phyloP scores from a whole-genome alignment of 441 rosid genomes.

The Kokia cookei region DNA sequence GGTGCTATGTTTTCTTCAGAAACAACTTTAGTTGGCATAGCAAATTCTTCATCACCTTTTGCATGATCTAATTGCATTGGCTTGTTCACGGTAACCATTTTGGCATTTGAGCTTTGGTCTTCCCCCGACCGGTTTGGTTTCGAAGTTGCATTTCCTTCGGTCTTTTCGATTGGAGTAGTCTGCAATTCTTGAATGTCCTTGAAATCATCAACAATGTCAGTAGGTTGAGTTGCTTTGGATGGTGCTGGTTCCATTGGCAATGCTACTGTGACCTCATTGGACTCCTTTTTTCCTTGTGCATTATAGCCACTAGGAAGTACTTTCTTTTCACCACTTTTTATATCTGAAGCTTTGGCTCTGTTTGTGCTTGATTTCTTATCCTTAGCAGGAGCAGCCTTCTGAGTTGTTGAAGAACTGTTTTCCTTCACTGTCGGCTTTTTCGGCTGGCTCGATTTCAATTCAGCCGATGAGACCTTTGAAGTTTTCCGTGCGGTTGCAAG shows the following conservation, averaged over 20 bases:
- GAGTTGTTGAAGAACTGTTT: constrained; percentile 24
- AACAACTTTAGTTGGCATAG: constrained; percentile 21
- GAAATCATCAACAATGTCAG: constrained; percentile 29
- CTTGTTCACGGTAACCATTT: constrained; percentile 13
- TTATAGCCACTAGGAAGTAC: constrained; percentile 25
- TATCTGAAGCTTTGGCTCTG: constrained; percentile 24
- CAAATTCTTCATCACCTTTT: constrained; percentile 19
- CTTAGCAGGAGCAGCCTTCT: constrained; percentile 32
- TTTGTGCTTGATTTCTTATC: constrained; percentile 38
- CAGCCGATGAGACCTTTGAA: constrained; percentile 33
- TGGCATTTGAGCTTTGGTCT: constrained; percentile 14
- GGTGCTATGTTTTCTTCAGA: constrained; percentile 26
- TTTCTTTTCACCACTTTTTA: constrained; percentile 18
- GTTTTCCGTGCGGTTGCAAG: constrained; percentile 60
- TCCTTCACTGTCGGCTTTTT: constrained; percentile 35
- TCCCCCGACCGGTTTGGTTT: constrained; percentile 18
- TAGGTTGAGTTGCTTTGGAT: constrained; percentile 21
- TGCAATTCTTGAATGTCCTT: constrained; percentile 58
- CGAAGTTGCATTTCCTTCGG: constrained; percentile 14
- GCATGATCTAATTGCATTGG: constrained; percentile 3
- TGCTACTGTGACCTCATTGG: constrained; percentile 14
- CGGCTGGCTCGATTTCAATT: constrained; percentile 38
- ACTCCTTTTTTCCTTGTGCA: constrained; percentile 32
- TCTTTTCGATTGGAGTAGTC: constrained; percentile 31
- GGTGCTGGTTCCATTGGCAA: constrained; percentile 16